Base-by-base conservation (phyloP, 2,329 filamentous ascomycete species). In the Pseudohalonectria lignicola region DNA sequence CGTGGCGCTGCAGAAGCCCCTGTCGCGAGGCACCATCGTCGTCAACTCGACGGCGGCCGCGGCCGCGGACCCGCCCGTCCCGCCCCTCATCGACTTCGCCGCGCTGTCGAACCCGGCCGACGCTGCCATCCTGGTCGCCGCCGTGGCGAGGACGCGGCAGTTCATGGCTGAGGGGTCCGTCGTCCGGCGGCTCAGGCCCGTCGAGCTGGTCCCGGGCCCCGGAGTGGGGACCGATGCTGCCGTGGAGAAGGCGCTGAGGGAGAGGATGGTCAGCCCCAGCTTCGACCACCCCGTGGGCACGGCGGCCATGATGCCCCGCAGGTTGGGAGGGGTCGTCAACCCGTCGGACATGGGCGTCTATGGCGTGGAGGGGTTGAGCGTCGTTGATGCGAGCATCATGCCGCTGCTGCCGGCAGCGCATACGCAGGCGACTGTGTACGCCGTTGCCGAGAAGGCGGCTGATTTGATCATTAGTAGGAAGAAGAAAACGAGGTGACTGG, bases 151-250 rank as follows among this genome's bases (percentile, higher is more conserved):
- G 5, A 37, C 18, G 21, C 37, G 37, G 11, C 23, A 37, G n/a
- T 39, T 37, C 37, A 36, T 37, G 37, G 36, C 28, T n/a, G 26
- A 26, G n/a, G 26, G 26, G 16, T 37, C 28, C 17, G 36, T 37
- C 11, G 34, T 12, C 11, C 13, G 29, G 4, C 19, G 18, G 6
- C 28, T 37, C 12, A 21, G 31, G 17, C 29, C 39, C 4, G 26
- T 28, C 13, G 40, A 41, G 36, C 29, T 39, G 36, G 21, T 35
- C 19, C 40, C 40, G 17, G 40, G 40, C 28, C 25, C 20, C 8
- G 26, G 20, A n/a, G 6, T 20, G 12, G 29, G 15, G 30, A 32
- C 7, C 9, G 29, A 29, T 34, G 54, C 70, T 32, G 57, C 63
- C 7, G 15, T 31, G 3, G 36, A 37, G 39, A 55, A 63, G 7